Percentiles rank a stretch among this genome's conserved stretches.
These are phyloP conservation scores for Cornus controversa DNA, from an alignment of 148 eudicot species.

Conservation along the genomic window DNA sequence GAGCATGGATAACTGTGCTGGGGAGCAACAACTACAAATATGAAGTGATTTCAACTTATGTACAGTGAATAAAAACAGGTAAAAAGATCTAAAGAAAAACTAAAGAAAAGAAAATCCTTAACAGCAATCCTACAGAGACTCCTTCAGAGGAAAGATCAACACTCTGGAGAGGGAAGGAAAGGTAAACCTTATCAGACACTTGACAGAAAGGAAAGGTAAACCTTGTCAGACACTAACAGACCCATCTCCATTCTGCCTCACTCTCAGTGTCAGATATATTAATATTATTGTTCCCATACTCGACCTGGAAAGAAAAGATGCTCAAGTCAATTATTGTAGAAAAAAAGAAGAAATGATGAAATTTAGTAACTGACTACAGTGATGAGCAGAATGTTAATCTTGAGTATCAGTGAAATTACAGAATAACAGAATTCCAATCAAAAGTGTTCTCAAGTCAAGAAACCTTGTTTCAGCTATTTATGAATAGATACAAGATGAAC, in stretches of 20 bases:
- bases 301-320: conserved; percentile 50
- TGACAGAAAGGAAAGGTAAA: not conserved
- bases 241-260: conserved; percentile 57
- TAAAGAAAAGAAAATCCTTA: not conserved
- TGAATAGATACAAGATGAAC: too few relatives aligned
- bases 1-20: not conserved
- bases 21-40: conserved; percentile 2
- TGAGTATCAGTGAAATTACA: too few relatives aligned
- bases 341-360: not conserved
- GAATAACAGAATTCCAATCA: too few relatives aligned
- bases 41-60: not conserved
- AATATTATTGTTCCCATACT: conserved; percentile 76
- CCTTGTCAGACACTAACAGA: conserved; percentile 19
- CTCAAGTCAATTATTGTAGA: conserved; percentile 2
- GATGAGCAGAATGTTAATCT: too few relatives aligned
- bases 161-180: too few relatives aligned
- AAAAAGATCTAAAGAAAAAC: not conserved
- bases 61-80: not conserved
- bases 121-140: not conserved
- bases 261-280: conserved; percentile 74
- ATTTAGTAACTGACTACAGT: not conserved
- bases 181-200: conserved; percentile 17
- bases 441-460: too few relatives aligned
- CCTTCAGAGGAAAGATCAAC: too few relatives aligned
- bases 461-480: too few relatives aligned